Evolutionary conservation across 2,329 filamentous ascomycete genomes (phyloP), one percentile per base, ranked within the genome.

Genomic region (Catunica adiposa): DNA sequence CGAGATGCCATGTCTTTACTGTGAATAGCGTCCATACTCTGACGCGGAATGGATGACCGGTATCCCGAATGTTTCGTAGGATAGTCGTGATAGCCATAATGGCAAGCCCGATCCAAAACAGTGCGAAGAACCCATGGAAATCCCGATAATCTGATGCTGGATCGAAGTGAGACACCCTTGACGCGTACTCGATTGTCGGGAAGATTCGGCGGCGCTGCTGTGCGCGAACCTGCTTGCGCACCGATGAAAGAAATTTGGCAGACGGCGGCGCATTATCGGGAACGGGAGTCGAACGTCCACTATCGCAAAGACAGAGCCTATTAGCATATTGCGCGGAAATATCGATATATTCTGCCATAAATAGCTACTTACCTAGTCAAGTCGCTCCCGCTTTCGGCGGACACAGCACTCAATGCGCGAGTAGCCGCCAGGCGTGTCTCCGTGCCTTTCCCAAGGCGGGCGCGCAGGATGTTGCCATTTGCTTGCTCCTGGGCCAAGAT

Each of bases 1-100:
- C 89, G 61, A 98, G 70, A 63, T 95, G 86, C 76, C 86, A 88
- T 1, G 95, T 78, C 70, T 96, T 95, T 59, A 89, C 78, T 17
- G 86, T 89, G 66, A 97, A 88, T 23, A 95, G 72, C 55, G 77
- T 77, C 87, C 89, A 97, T 61, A 97, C 94, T 67, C 86, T 77
- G 53, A 94, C 80, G 63, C 85, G 80, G 63, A 97, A 72, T 15
- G 89, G 86, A 65, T 84, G 86, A 22, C 92, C 92, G 0, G 88
- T 96, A 66, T 97, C 92, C 68, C 90, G 94, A 65, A 92, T 80
- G 67, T 95, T 97, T 63, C 90, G 82, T 64, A 96, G 70, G 74
- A 89, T 87, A n/a, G 86, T 86, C 2, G 90, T 97, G 60, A 95
- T 83, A 63, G 89, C 88, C 89, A 98, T 95, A 68, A 98, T 94